A percentile compares a stretch with the other conserved stretches of the same genome.
phyloP scores from a whole-genome alignment of 371 early-diverging fungal species.

The Rhizopus arrhizus region DNA sequence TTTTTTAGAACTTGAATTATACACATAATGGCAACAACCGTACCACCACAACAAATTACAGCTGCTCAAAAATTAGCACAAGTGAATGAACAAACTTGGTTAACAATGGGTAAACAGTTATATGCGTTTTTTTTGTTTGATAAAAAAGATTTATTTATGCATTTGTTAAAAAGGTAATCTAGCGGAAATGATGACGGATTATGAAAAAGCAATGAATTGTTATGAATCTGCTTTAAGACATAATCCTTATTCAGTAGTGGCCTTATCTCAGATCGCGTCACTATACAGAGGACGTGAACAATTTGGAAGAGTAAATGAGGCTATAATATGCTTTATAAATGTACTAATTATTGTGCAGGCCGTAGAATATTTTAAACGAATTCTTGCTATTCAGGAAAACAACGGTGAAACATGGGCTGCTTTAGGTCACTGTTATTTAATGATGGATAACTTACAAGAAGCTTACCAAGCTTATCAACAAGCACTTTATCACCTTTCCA shows the following conservation, averaged over 20 bases:
- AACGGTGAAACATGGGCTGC: conserved; percentile 93
- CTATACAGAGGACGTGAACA: conserved; percentile 72
- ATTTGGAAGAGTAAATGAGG: conserved; percentile 53
- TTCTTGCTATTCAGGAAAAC: conserved; percentile 72
- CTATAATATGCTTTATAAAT: conserved; percentile 22
- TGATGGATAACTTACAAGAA: conserved; percentile 89
- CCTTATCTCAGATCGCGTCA: conserved; percentile 73
- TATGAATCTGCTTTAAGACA: conserved; percentile 88
- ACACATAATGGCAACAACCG: conserved; percentile 28
- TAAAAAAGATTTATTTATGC: neutral
- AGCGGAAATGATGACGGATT: conserved; percentile 76
- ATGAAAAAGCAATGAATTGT: conserved; percentile 76
- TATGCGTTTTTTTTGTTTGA: neutral
- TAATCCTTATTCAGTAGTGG: conserved; percentile 83
- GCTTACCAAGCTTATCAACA: conserved; percentile 92
- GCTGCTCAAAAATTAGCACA: conserved; percentile 62
- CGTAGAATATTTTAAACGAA: conserved; percentile 69
- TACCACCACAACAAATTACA: conserved; percentile 40
- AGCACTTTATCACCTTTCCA: conserved; percentile 82
- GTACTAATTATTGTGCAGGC: conserved; percentile 19
- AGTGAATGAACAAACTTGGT: conserved; percentile 74
- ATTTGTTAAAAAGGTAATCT: conserved; percentile 49
- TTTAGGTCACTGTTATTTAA: conserved; percentile 89
- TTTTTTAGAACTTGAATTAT: neutral
- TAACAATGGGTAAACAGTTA: conserved; percentile 62